Conservation (phyloP, 2,329 filamentous ascomycete species). For the Aspergillus pseudoterreus region DNA sequence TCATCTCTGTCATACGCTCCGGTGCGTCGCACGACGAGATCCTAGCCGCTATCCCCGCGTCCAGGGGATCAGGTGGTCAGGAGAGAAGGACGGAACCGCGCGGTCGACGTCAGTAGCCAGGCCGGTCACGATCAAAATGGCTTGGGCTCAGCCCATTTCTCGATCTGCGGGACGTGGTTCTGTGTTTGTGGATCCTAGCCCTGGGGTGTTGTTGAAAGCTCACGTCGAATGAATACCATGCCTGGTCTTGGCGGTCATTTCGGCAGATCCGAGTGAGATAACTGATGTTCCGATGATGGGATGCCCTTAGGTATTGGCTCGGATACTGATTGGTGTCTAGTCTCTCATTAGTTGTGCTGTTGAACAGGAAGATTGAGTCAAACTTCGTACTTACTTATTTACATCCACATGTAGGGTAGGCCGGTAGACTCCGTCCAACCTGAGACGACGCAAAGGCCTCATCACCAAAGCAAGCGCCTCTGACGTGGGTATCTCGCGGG, state of each 20-base stretch:
- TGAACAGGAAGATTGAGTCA: background rate
- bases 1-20: conserved; percentile 26
- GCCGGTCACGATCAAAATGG: background rate
- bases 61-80: conserved; percentile 1
- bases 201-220: background rate
- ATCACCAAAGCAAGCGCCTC: background rate
- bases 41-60: conserved; percentile 15
- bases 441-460: background rate
- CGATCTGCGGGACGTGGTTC: background rate
- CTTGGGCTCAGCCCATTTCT: background rate
- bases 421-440: background rate
- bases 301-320: background rate
- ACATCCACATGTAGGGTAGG: background rate
- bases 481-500: background rate
- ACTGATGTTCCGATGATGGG: background rate
- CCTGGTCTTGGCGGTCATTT: background rate
- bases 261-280: background rate
- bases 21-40: conserved; percentile 27
- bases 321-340: background rate
- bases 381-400: background rate
- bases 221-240: background rate
- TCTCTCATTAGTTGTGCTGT: background rate
- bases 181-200: background rate
- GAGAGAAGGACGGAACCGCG: background rate
- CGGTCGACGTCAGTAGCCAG: conserved; percentile 1